These are phyloP conservation scores for Corchorus capsularis DNA, from an alignment of 345 rosid species.

Conservation along the genomic window DNA sequence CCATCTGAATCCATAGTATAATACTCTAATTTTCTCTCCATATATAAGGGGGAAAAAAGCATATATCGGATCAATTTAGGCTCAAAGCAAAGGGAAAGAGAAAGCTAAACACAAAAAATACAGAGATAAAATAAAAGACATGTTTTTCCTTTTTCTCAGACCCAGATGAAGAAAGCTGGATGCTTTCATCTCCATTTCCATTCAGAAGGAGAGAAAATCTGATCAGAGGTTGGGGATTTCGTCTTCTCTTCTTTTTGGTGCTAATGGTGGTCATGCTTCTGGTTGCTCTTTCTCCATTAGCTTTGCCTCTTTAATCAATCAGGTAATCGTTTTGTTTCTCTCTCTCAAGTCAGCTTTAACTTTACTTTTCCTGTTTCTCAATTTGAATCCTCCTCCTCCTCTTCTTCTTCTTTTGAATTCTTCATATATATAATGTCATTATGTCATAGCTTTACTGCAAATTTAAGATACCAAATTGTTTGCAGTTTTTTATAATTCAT, in stretches of 20 bases:
- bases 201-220: conserved; percentile 24
- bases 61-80: conserved; percentile 5
- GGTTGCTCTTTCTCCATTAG: conserved; percentile 44
- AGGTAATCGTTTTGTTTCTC: conserved; percentile 47
- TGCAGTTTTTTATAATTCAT: conserved; percentile 12
- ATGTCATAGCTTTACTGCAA: conserved; percentile 20
- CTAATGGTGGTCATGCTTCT: conserved; percentile 36
- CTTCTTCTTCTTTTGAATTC: background rate
- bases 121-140: conserved; percentile 14
- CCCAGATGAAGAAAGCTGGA: conserved; percentile 18
- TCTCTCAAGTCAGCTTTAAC: conserved; percentile 29
- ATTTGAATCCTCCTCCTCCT: background rate
- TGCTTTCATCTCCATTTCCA: conserved; percentile 21
- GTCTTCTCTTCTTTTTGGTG: conserved; percentile 15
- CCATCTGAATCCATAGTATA: background rate
- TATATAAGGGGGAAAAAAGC: no score
- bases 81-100: background rate
- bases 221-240: conserved; percentile 11
- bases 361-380: conserved; percentile 7
- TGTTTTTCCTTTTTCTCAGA: background rate
- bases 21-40: background rate
- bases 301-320: conserved; percentile 59
- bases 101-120: background rate
- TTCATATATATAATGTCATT: background rate
- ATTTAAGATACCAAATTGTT: conserved; percentile 22